These are phyloP conservation scores for Asclepias syriaca DNA, from an alignment of 257 asterid genomes.

Conservation along the genomic window DNA sequence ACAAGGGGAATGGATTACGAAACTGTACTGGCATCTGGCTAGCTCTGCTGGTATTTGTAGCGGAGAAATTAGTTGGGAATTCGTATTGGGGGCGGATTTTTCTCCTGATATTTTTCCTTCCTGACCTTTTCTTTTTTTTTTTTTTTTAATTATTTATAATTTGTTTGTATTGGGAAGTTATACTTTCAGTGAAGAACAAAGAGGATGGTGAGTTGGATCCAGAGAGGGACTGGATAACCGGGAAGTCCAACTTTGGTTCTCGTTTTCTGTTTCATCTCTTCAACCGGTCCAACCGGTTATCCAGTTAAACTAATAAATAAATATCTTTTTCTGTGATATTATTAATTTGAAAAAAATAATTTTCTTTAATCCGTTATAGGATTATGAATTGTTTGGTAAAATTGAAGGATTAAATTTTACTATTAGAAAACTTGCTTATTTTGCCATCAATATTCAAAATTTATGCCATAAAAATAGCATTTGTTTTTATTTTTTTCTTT, in stretches of 20 bases:
- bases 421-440: neutral
- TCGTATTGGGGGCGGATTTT: neutral
- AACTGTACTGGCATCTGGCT: slow-evolving; percentile 16
- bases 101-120: neutral
- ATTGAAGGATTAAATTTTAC: neutral
- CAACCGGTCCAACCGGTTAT: too few species aligned
- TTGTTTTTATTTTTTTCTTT: neutral
- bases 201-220: neutral
- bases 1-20: slow-evolving; percentile 11
- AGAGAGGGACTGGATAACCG: neutral
- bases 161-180: neutral
- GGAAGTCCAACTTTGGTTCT: too few species aligned
- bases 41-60: neutral
- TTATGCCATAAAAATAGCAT: slow-evolving; percentile 1
- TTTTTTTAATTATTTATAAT: too few species aligned
- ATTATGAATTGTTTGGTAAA: neutral
- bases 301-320: too few species aligned
- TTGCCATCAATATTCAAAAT: slow-evolving; percentile 1
- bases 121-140: too few species aligned
- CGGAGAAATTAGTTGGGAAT: neutral
- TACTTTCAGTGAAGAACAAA: neutral
- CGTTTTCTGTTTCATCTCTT: too few species aligned
- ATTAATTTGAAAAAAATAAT: too few species aligned
- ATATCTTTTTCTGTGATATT: too few species aligned
- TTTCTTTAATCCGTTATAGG: too few species aligned